Percentiles rank a stretch among this genome's conserved stretches.
Conservation (phyloP, 164 flowering plant genomes). For the Tinospora cordifolia region DNA sequence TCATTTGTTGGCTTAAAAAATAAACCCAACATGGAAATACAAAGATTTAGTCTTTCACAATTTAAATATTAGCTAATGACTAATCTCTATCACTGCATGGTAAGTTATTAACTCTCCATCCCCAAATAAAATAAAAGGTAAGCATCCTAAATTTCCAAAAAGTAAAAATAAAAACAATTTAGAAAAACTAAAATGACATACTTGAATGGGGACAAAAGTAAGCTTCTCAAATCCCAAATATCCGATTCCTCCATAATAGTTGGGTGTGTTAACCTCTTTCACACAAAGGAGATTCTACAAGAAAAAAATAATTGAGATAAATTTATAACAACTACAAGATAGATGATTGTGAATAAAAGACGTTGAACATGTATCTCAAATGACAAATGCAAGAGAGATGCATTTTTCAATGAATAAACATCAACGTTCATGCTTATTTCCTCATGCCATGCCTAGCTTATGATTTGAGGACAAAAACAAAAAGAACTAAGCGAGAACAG, state of each 20-base stretch:
- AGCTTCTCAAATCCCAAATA: conserved; percentile 91
- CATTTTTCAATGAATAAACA: background rate
- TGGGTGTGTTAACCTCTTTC: conserved; percentile 66
- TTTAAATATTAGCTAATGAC: no score
- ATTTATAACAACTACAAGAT: background rate
- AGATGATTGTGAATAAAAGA: background rate
- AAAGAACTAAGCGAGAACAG: background rate
- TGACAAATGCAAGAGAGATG: background rate
- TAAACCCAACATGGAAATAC: background rate
- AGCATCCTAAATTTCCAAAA: background rate
- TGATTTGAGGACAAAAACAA: background rate
- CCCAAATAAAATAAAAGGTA: background rate
- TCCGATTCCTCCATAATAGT: conserved; percentile 69
- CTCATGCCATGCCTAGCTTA: background rate
- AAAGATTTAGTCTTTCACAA: no score
- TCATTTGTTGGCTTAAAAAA: background rate
- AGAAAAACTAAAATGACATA: conserved; percentile 17
- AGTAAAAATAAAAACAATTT: background rate
- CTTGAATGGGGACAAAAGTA: conserved; percentile 94
- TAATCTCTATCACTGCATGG: no score
- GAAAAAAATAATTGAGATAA: conserved; percentile 8
- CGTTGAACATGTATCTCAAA: background rate
- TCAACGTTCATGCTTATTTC: background rate
- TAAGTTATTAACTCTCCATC: background rate
- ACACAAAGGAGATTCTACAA: conserved; percentile 84